Base-by-base conservation (phyloP, 2,329 filamentous ascomycete genomes). In the Fusarium lyarnte region DNA sequence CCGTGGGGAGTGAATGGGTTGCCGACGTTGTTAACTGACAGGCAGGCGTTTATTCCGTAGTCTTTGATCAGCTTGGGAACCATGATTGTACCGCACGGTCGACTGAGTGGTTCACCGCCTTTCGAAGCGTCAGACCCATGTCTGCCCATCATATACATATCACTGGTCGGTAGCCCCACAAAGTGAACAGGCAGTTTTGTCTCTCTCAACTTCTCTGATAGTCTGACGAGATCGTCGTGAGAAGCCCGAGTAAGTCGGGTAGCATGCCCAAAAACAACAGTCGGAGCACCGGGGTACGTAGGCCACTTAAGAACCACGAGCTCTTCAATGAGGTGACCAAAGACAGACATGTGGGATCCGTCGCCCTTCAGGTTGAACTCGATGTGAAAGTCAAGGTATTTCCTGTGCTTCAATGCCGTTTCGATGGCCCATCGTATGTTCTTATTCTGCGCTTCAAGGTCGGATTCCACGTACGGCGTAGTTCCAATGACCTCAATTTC, bases 141-240 rank as follows among this genome's bases (percentile, higher is more conserved):
- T 16, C 66, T 45, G 0, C 66, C 65, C 66, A 69, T 69, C 58
- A 69, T 69, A 11, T 64, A 69, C 2, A 69, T 25, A 2, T 69
- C 58, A 1, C 66, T 69, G 1, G 66, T 69, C 13, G 66, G 66
- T 0, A 69, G 23, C 5, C 64, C 66, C 3, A 69, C 51, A 1
- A 69, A 69, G 9, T 69, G 45, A 3, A 69, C 0, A 0, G 66
- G 66, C 0, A 69, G 3, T 5, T 19, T 14, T 2, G 39, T 29
- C 2, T 10, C 12, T 17, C 14, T 41, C 14, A 69, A 16, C 8
- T 21, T 47, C 1, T 41, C 2, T 4, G 66, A 46, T 1, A 69
- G 33, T 13, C 3, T 11, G 8, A 21, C 8, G 4, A 69, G 19
- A 17, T 69, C 51, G 12, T 25, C 21, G 6, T 69, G 65, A 2